phyloP scores from a whole-genome alignment of 1,284 basidiomycete species.

The Naganishia albida region DNA sequence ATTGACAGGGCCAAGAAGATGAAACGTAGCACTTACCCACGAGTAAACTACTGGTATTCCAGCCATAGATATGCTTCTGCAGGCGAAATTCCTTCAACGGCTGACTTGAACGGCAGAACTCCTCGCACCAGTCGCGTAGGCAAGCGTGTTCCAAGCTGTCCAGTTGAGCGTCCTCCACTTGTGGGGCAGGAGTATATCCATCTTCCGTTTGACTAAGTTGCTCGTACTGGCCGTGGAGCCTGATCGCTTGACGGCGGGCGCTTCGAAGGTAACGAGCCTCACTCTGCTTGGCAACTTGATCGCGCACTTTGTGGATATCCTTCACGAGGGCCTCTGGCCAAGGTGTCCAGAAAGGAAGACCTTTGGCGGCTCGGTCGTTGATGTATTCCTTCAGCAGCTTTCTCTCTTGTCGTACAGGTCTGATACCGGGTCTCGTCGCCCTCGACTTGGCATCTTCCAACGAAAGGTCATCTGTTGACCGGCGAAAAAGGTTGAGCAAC shows the following conservation, averaged over 20 bases:
- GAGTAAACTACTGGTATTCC: conserved; percentile 1
- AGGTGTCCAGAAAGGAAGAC: conserved; percentile 3
- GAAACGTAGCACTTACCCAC: neutral
- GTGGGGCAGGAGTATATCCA: neutral
- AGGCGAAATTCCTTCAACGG: conserved; percentile 20
- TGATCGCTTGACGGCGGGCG: neutral
- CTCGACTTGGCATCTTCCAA: neutral
- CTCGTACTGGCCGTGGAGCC: neutral
- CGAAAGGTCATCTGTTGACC: neutral
- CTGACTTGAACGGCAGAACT: conserved; percentile 12
- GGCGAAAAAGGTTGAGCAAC: neutral
- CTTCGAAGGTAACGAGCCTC: neutral
- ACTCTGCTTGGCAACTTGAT: neutral
- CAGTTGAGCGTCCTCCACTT: neutral
- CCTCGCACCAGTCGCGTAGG: conserved; percentile 12
- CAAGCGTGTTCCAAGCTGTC: conserved; percentile 15
- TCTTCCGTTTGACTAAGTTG: conserved; percentile 5
- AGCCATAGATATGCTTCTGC: conserved; percentile 15
- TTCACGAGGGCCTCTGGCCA: conserved; percentile 2
- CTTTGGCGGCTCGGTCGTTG: conserved; percentile 1
- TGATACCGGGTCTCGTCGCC: conserved; percentile 15
- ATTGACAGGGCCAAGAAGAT: neutral
- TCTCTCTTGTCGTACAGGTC: conserved; percentile 4
- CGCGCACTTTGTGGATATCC: neutral
- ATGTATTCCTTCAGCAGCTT: conserved; percentile 1